Base-by-base conservation (phyloP, 208 protist genomes). In the Leishmania lainsoni region DNA sequence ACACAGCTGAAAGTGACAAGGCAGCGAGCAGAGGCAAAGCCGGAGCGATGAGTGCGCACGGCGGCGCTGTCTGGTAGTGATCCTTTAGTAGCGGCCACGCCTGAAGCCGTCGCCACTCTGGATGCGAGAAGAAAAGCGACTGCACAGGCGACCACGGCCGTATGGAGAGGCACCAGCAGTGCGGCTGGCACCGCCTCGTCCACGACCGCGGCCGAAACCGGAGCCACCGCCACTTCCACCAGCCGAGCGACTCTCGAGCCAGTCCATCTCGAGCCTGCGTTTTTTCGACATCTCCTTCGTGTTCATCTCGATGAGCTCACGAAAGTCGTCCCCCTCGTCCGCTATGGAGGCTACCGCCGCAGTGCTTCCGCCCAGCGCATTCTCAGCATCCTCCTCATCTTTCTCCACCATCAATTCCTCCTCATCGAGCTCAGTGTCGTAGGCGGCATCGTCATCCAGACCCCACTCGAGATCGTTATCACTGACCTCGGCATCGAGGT, bases 261-360 rank as follows among this genome's bases (percentile, higher is more conserved):
- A 96, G 45, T 79, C 85, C 77, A 94, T 84, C 71, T 93, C 93
- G 14, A 90, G 89, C 80, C 87, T 83, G 39, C 88, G 90, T 85
- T 95, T 96, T 85, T 94, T 94, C 35, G 89, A 89, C 58, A 83
- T 76, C 59, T 89, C 90, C 54, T 87, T 87, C 72, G 88, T 81
- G 78, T 92, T 86, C 26, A 83, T 68, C 58, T 95, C 92, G 63
- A 97, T 93, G 29, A 97, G 75, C 63, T 95, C 91, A 48, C 88
- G 91, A 70, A 98, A 95, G 84, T 96, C 93, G 39, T 90, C 95
- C 32, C 90, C 95, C 65, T 97, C 93, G 75, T 88, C 85, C 6
- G 90, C 81, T n/a, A 51, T 81, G 58, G 74, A 85, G 29, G 51
- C 48, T 26, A 75, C 71, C 3, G 78, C 74, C 42, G 70, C 54